Evolutionary conservation across 495 filamentous ascomycete species (phyloP), one percentile per base, ranked within the genome.

Genomic region (Lophiotrema nucula): DNA sequence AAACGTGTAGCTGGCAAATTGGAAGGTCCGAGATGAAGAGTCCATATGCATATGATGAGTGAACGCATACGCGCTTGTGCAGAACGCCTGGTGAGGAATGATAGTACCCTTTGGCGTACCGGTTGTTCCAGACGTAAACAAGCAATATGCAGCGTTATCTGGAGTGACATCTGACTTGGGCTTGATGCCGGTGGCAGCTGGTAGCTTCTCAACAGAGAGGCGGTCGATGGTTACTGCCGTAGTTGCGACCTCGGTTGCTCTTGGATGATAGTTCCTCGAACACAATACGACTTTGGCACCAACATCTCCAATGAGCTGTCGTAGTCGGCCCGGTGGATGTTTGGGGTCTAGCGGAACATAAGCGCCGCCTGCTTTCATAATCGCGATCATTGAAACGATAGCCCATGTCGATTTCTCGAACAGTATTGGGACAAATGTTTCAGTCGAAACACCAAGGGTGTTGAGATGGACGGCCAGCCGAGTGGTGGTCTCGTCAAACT

Each of bases 341-440:
- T 56, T 50, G 12, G 72, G 67, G 51, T 79, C 76, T 1, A 81
- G 53, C 3, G 70, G 67, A 1, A 77, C 70, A 48, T 69, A 80
- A 8, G 74, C 76, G 8, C 67, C 75, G 12, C 78, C 78, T 4
- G 73, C 73, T 54, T 77, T 77, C 52, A 79, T 51, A 24, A 79
- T 64, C 11, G 64, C 73, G 2, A 80, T 64, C 48, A 78, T 76
- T n/a, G 70, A 67, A 8, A 80, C 70, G 22, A 75, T 68, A 21
- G 70, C 70, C 68, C 72, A 79, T 65, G 73, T 46, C 0, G 69
- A 72, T 64, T 78, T 80, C 41, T 79, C 77, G 47, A 77, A 73
- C 44, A 65, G 72, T 22, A 79, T 58, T 11, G 74, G 69, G 11
- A 79, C 69, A 16, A 72, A 53, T 3, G 47, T 46, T 11, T 68